phyloP scores from a whole-genome alignment of 2,329 filamentous ascomycete genomes.

The Fusarium sp. region DNA sequence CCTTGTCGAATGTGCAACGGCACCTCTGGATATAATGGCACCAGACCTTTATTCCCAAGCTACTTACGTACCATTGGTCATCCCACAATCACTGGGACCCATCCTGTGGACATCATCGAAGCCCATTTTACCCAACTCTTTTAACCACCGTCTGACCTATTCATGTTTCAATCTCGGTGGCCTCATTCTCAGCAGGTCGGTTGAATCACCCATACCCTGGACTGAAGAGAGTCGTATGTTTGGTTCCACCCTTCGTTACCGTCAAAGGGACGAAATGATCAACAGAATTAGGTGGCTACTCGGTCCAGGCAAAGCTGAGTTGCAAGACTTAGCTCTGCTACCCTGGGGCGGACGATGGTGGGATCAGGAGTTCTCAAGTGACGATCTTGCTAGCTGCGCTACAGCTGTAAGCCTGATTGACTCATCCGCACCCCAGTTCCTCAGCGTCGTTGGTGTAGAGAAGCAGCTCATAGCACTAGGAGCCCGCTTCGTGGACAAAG shows the following conservation, averaged over 20 bases:
- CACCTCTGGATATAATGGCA: not conserved
- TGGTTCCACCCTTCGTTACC: constrained; percentile 1
- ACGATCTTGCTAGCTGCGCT: not conserved
- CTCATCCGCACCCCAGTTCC: not conserved
- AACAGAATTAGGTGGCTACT: constrained; percentile 1
- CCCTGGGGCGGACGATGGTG: constrained; percentile 4
- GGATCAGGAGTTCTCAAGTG: not conserved
- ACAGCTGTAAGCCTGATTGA: not conserved
- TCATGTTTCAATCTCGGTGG: not conserved
- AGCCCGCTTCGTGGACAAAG: not conserved
- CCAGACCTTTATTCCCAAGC: not conserved
- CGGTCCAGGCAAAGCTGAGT: not conserved
- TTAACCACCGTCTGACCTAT: not conserved
- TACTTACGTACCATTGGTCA: not conserved
- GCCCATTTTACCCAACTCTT: not conserved
- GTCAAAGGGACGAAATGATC: constrained; percentile 4
- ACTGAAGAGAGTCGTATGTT: constrained; percentile 9
- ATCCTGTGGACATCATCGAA: not conserved
- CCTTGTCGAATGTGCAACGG: not conserved
- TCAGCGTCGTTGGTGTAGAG: constrained; percentile 5
- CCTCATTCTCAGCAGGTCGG: not conserved
- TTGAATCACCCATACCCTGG: not conserved
- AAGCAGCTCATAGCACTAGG: constrained; percentile 5
- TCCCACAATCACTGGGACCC: not conserved
- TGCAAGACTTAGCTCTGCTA: not conserved